Evolutionary conservation across 768 basidiomycete species (phyloP), one percentile per base, ranked within the genome.

Genomic region (Albatrellus ellisii): DNA sequence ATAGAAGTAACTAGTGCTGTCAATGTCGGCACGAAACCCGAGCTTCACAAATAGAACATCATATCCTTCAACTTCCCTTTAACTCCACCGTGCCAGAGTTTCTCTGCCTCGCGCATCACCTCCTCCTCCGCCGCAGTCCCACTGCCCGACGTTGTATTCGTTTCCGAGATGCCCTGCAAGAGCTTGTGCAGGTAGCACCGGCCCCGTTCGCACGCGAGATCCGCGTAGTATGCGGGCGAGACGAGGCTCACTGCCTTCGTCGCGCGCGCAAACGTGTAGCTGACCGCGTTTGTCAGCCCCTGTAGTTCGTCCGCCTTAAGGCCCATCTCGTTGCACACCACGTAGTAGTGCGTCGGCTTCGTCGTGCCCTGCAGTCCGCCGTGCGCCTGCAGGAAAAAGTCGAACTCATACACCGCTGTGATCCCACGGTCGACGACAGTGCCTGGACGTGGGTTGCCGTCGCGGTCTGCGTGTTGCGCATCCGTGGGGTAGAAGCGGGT

Each of bases 41-140:
- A 31, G 12, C 35, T 34, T 50, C 48, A 83, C n/a, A 85, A 62
- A 58, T 86, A 86, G 52, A 72, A 86, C 82, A 86, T 86, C 0
- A 77, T 77, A 27, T 80, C 69, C 59, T 73, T 79, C 54, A 85
- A 56, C 5, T 51, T 56, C 2, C 66, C 70, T 12, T 55, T 48
- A 12, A 81, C 76, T 1, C 79, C 82, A 3, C 54, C 54, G 14
- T 57, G 56, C 85, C 85, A 89, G 31, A 69, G 40, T 12, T 38
- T 52, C 41, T 52, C 33, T 1, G 82, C 85, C 53, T 80, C 79
- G 12, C 53, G 54, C 48, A 64, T 61, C 11, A 79, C 67, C 21
- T 66, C 63, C 29, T 75, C 66, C 17, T 77, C 75, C 0, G 59
- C 44, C 1, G 59, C 55, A 27, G 62, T 69, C 2, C 61, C 55